A percentile compares a stretch with the other conserved stretches of the same genome.
These are phyloP conservation scores for Orbilia oligospora DNA, from an alignment of 2,329 filamentous ascomycete species.

Conservation along the genomic window DNA sequence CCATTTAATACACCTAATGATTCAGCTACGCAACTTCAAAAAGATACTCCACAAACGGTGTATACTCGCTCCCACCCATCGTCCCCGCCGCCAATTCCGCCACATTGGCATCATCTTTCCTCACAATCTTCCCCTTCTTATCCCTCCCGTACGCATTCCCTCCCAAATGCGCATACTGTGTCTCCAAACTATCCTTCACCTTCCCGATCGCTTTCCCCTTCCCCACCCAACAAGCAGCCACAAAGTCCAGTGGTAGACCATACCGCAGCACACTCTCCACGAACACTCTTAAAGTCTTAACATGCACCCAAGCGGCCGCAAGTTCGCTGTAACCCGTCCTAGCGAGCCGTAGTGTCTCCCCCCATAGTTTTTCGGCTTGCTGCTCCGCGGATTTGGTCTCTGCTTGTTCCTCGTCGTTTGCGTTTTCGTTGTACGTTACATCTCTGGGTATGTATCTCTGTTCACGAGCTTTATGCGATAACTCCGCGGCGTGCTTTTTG, in stretches of 20 bases:
- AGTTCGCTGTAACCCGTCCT: conserved; percentile 95
- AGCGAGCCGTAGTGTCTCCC: conserved; percentile 87
- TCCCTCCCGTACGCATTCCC: conserved; percentile 94
- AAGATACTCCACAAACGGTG: conserved; percentile 96
- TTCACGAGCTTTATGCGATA: conserved; percentile 91
- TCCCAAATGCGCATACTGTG: conserved; percentile 88
- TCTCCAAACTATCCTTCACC: conserved; percentile 82
- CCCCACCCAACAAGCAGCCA: conserved; percentile 73
- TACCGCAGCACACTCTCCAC: conserved; percentile 98
- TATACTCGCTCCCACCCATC: conserved; percentile 83
- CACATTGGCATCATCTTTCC: conserved; percentile 86
- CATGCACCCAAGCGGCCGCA: conserved; percentile 96
- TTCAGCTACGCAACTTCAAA: conserved; percentile 77
- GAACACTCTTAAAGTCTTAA: conserved; percentile 90
- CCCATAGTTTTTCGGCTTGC: conserved; percentile 93
- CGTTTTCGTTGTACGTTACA: conserved; percentile 92
- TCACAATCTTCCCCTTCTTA: conserved; percentile 86
- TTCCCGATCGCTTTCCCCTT: conserved; percentile 82
- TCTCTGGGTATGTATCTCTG: conserved; percentile 95
- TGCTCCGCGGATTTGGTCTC: conserved; percentile 85
- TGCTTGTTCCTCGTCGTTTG: conserved; percentile 87
- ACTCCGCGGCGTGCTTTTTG: conserved; percentile 89
- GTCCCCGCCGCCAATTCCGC: conserved; percentile 87
- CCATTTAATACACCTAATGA: background rate
- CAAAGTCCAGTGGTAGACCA: conserved; percentile 89